Evolutionary conservation across 805 yeast species (phyloP).

Genomic region (Saturnispora sanitii): DNA sequence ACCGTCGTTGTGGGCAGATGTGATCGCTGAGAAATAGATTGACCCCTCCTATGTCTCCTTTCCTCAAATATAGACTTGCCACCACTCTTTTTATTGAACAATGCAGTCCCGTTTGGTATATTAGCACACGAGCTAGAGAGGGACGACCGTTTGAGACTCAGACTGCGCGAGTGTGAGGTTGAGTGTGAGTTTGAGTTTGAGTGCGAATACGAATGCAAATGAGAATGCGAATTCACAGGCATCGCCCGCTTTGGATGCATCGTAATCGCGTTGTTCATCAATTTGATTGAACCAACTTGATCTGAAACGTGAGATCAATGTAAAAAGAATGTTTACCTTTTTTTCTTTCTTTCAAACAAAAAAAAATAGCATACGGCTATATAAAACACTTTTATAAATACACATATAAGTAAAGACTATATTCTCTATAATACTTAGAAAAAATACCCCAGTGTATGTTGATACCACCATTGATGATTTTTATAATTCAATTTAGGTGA

Average conservation of each 20-base stretch:
- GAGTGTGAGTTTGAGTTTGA: too few species aligned
- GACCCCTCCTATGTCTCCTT: not conserved
- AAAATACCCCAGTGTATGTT: conserved; percentile 22
- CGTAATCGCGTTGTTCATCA: conserved; percentile 6
- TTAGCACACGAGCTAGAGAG: too few species aligned
- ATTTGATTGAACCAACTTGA: not conserved
- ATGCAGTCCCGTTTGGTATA: too few species aligned
- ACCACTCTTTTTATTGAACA: not conserved
- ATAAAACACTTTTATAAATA: too few species aligned
- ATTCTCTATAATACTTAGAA: too few species aligned
- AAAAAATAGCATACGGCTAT: too few species aligned
- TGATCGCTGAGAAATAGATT: not conserved
- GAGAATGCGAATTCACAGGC: not conserved
- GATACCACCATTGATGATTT: conserved; percentile 23
- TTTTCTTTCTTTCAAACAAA: not conserved
- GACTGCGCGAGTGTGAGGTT: too few species aligned
- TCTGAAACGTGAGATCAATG: not conserved
- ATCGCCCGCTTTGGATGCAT: conserved; percentile 5
- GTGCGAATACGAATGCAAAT: too few species aligned
- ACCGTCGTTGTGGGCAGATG: not conserved
- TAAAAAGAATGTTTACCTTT: not conserved
- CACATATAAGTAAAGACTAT: too few species aligned
- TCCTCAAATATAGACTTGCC: not conserved
- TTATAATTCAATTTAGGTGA: conserved; percentile 13
- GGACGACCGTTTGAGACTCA: conserved; percentile 1